Conservation (phyloP, 441 rosid genomes). For the Omphalea diandra region DNA sequence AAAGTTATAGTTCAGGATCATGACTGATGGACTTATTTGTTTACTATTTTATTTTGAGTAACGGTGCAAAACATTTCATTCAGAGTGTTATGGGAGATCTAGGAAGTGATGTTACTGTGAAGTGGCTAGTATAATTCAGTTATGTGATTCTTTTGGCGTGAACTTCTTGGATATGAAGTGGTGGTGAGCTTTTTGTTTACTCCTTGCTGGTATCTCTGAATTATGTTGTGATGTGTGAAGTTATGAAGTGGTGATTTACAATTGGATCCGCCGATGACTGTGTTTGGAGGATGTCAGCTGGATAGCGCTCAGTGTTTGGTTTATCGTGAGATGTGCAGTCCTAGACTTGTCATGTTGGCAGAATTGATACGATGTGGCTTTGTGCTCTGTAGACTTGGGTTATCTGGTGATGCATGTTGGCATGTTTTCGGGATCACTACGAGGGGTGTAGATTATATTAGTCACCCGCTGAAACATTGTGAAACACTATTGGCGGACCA, state of each 20-base stretch:
- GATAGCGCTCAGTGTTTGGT: conserved; percentile 9
- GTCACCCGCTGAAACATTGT: conserved; percentile 1
- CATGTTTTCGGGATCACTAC: conserved; percentile 8
- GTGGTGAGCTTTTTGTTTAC: conserved; percentile 3
- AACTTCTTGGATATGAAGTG: conserved; percentile 14
- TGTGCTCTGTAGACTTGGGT: neutral
- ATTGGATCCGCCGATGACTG: conserved; percentile 18
- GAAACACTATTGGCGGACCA: conserved; percentile 1
- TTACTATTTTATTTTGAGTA: no score
- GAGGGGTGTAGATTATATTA: conserved; percentile 8
- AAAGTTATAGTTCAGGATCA: conserved; percentile 3
- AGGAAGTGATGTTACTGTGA: conserved; percentile 20
- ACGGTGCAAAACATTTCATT: conserved; percentile 10
- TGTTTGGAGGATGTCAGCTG: conserved; percentile 11
- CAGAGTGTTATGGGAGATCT: conserved; percentile 14
- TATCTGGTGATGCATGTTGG: conserved; percentile 8
- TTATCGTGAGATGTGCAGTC: conserved; percentile 2
- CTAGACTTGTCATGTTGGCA: conserved; percentile 15
- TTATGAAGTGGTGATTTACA: conserved; percentile 1
- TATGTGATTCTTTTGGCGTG: conserved; percentile 18
- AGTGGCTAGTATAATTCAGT: conserved; percentile 10
- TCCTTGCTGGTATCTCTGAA: neutral
- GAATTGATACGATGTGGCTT: conserved; percentile 8
- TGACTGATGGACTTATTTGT: conserved; percentile 12
- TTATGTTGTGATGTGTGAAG: conserved; percentile 15